Conservation (phyloP, 202 grass and related monocot genomes). For the Saccharum hybrid region DNA sequence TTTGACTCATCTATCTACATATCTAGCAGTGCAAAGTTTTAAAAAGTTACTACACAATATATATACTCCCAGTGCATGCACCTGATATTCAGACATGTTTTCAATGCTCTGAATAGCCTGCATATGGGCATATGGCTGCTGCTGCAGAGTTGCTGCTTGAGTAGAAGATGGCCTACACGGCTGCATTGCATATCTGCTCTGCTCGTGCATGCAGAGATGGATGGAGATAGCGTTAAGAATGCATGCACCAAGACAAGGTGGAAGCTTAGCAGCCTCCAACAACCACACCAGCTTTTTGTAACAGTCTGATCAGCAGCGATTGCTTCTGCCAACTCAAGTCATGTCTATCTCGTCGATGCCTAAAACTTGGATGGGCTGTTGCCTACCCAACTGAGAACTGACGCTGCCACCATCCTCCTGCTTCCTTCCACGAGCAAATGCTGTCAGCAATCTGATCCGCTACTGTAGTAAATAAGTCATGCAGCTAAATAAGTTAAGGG, state of each 20-base stretch:
- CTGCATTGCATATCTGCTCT: background rate
- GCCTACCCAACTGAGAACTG: constrained; percentile 32
- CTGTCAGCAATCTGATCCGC: background rate
- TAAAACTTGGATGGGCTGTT: constrained; percentile 27
- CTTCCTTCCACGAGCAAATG: background rate
- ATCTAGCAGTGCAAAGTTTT: background rate
- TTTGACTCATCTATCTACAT: background rate
- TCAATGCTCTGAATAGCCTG: constrained; percentile 4
- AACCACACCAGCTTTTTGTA: background rate
- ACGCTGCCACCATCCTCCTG: background rate
- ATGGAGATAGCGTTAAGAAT: constrained; percentile 12
- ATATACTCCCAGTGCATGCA: background rate
- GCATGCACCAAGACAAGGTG: background rate
- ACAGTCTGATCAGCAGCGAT: background rate
- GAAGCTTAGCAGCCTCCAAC: constrained; percentile 11
- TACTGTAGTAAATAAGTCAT: background rate
- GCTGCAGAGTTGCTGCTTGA: background rate
- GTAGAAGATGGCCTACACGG: background rate
- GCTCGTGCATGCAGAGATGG: background rate
- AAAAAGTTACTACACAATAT: background rate
- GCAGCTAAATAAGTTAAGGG: background rate
- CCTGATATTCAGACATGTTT: constrained; percentile 28
- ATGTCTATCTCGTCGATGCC: background rate
- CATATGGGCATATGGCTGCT: background rate
- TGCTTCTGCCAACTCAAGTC: background rate